Base-by-base conservation (phyloP, 2,329 filamentous ascomycete genomes). In the Hypomyces rosellus region DNA sequence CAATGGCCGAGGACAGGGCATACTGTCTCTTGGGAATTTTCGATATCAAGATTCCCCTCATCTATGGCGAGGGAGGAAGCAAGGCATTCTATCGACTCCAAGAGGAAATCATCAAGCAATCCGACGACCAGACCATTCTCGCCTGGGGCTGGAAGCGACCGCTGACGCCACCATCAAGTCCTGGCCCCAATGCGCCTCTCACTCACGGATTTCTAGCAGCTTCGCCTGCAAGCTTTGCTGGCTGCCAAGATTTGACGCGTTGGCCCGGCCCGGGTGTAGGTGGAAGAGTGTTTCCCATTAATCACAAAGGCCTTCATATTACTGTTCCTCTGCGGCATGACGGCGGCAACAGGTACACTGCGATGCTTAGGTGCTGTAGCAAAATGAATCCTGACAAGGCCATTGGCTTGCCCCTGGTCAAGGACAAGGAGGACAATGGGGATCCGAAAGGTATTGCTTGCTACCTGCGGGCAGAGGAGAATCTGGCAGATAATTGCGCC, bases 1-100 rank as follows among this genome's bases (percentile, higher is more conserved):
- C 38, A 12, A 16, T 41, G 9, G 16, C 38, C 15, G 46, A 53
- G 39, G 48, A 54, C 34, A 45, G 34, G 13, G 51, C 37, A 1
- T 54, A 54, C 20, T 50, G 43, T 20, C 20, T 54, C 4, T 34
- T 50, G 8, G 51, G 51, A 13, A 50, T 54, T 33, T 54, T 54
- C 38, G 45, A 48, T 16, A 34, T 54, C 33, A 34, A 50, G 15
- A 54, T 54, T 44, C 48, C 51, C 5, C 20, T 46, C 11, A 48
- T 50, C 13, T 54, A 54, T 16, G 51, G 51, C 18, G 51, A 54
- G 39, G 30, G 39, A 40, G 30, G 39, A 34, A 20, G 20, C 34
- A 41, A 45, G 30, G 51, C 51, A 18, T 40, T 47, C 13, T 16
- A 33, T 12, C 42, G 47, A 5, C 47, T 53, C 13, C 20, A 47